Base-by-base conservation (phyloP, 225 moss, liverwort and hornwort species). In the Marchantia polymorpha region DNA sequence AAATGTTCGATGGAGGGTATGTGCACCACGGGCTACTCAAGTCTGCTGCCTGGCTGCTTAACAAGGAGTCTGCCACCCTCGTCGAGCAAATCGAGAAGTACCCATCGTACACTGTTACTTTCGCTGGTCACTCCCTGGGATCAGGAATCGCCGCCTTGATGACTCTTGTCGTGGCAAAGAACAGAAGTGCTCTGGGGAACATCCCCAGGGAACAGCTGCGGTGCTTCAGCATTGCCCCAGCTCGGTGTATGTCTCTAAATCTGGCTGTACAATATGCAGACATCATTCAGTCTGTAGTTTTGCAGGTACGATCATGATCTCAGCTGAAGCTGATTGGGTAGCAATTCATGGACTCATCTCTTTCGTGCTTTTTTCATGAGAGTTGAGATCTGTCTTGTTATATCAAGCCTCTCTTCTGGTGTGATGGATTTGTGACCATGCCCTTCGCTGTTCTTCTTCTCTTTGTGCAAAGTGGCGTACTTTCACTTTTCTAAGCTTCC, bases 71-170 rank as follows among this genome's bases (percentile, higher is more conserved):
- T 22, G 75, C 77, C 50, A 89, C 89, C 52, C 82, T 89, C 19
- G 82, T 79, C 22, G 82, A 81, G 47, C 80, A 86, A 13, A 47
- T 89, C 9, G 50, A 80, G 72, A 83, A 79, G 30, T 83, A 89
- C 55, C 86, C 86, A 0, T 59, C 22, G 6, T 89, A 86, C 74
- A 86, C 82, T 9, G 77, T 89, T 27, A 84, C 86, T 63, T 84
- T 89, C 61, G 89, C 89, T 23, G 89, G 89, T 12, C 89, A 89
- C 60, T 89, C 89, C 48, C 89, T 89, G 69, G 89, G 89, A 25
- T 84, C 89, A 11, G 89, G 89, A 55, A 80, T 89, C 26, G 89
- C 86, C 58, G 83, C 89, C 51, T 72, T 89, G 80, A 84, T 84
- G 83, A 81, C 86, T 74, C 29, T 89, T 51, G 80, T 84, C 23